A percentile compares a stretch with the other conserved stretches of the same genome.
Conservation (phyloP, 78 protist species). For the Dictyostelium purpureum region DNA sequence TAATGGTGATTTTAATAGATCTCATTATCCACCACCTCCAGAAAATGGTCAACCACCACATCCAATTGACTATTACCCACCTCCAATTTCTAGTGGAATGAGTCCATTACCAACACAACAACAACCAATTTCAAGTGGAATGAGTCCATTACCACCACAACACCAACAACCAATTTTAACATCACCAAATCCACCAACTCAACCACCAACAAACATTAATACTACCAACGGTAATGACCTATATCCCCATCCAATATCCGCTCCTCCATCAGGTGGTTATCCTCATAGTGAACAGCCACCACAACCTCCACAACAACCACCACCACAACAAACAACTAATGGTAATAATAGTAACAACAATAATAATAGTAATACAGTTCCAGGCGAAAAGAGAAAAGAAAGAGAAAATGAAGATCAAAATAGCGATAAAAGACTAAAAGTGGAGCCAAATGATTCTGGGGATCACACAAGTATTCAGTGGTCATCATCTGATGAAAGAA, state of each 20-base stretch:
- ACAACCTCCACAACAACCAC: not conserved
- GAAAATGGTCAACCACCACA: no score
- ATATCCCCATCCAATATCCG: no score
- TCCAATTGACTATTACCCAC: no score
- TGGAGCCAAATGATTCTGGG: not conserved
- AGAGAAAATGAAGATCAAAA: not conserved
- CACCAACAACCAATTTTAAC: not conserved
- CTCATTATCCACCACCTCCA: no score
- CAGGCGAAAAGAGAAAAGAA: not conserved
- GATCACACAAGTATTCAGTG: constrained; percentile 39
- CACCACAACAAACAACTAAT: not conserved
- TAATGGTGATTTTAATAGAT: no score
- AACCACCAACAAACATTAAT: no score
- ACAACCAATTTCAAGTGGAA: no score
- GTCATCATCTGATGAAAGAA: constrained; percentile 40
- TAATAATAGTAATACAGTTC: not conserved
- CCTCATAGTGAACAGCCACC: not conserved
- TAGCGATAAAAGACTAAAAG: constrained; percentile 17
- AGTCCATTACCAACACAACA: not conserved
- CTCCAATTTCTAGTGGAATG: no score
- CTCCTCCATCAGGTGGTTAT: not conserved
- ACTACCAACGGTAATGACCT: no score
- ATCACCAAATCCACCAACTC: not conserved
- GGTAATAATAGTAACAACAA: not conserved
- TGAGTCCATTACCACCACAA: not conserved